These are phyloP conservation scores for Umbelopsis vinacea DNA, from an alignment of 192 early-diverging fungal genomes.

Conservation along the genomic window DNA sequence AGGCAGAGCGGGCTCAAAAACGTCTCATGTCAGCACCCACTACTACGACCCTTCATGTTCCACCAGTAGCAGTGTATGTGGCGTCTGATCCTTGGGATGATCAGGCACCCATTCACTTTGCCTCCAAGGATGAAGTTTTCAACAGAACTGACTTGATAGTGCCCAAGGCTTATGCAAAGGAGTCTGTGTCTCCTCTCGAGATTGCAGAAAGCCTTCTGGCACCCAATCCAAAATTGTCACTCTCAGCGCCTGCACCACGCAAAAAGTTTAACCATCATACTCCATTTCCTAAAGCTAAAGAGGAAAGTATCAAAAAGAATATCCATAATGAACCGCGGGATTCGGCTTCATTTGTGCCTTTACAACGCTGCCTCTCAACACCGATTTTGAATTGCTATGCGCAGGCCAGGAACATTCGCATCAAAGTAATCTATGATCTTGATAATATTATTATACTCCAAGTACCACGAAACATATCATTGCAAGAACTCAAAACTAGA, in stretches of 20 bases:
- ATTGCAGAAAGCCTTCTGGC: neutral
- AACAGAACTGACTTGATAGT: neutral
- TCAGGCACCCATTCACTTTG: neutral
- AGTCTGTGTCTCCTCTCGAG: neutral
- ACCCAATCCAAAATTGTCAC: slow-evolving; percentile 3
- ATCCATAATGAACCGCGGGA: neutral
- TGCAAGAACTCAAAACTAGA: slow-evolving; percentile 15
- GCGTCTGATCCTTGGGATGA: too few species aligned
- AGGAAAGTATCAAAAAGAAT: neutral
- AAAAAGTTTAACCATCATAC: neutral
- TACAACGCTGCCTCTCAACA: neutral
- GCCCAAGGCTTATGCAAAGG: neutral
- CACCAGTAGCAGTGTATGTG: neutral
- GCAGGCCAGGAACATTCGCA: slow-evolving; percentile 20
- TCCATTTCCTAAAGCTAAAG: neutral
- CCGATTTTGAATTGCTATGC: neutral
- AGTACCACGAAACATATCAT: slow-evolving; percentile 32
- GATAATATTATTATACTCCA: slow-evolving; percentile 37
- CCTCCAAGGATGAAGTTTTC: slow-evolving; percentile 12
- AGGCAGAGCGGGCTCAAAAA: neutral
- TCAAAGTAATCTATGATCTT: slow-evolving; percentile 32
- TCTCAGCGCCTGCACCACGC: neutral
- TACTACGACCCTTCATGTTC: neutral
- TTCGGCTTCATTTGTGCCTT: neutral
- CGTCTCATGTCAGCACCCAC: neutral